Percentiles rank a stretch among this genome's conserved stretches.
Evolutionary conservation across 1,284 basidiomycete genomes (phyloP).

Genomic region (Wallemia hederae): DNA sequence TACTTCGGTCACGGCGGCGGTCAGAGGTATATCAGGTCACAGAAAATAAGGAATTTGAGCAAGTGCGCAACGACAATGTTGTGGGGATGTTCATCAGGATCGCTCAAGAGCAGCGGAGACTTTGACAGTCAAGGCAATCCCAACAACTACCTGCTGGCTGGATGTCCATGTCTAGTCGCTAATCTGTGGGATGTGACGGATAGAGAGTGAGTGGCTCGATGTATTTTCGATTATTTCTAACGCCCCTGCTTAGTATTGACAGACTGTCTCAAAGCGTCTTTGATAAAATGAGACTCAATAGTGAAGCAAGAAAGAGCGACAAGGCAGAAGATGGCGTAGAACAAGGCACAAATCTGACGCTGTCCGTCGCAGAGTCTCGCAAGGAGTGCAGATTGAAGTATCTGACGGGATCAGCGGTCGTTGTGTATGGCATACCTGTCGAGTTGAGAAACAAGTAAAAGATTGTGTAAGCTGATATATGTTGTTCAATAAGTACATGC

Average conservation of each 20-base stretch:
- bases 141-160: conserved; percentile 78
- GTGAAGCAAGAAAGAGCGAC: conserved; percentile 11
- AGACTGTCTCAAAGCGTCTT: background rate
- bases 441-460: conserved; percentile 7
- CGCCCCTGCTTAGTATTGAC: background rate
- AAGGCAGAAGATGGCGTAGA: conserved; percentile 4
- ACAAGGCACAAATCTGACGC: conserved; percentile 23
- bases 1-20: conserved; percentile 94
- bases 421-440: conserved; percentile 72
- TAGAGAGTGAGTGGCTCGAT: conserved; percentile 26
- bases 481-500: background rate
- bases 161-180: conserved; percentile 71
- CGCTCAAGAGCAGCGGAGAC: conserved; percentile 62
- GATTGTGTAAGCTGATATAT: too few species aligned
- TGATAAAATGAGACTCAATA: conserved; percentile 10
- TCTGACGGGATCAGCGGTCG: conserved; percentile 77
- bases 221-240: conserved; percentile 3
- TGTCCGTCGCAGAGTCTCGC: conserved; percentile 52
- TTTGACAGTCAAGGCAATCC: conserved; percentile 77
- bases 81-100: conserved; percentile 92
- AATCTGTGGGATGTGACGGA: conserved; percentile 98
- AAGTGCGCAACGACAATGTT: conserved; percentile 81
- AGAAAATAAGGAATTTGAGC: conserved; percentile 46
- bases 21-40: conserved; percentile 71
- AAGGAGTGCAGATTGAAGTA: conserved; percentile 64